Evolutionary conservation across 208 protist species (phyloP), one percentile per base, ranked within the genome.

Genomic region (Trypanosoma rangeli): DNA sequence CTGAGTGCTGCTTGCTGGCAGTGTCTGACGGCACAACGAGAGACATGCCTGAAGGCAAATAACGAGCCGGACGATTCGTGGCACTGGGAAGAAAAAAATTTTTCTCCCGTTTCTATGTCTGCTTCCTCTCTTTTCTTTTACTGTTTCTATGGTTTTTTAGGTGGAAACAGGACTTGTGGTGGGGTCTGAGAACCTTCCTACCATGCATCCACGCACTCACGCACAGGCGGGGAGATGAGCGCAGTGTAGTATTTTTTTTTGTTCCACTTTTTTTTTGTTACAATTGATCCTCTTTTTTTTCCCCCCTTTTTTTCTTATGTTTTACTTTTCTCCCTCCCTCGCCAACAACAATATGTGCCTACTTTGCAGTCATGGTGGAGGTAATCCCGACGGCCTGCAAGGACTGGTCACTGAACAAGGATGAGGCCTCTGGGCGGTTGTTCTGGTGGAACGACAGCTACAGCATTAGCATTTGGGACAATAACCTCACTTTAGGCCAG

Each of bases 391-490:
- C 89, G 3, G 56, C 56, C 10, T 94, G 84, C 60, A 58, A 67
- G n/a, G 80, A 91, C 42, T 92, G 89, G 85, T 90, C 86, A 13
- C 70, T 92, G 1, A 92, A 94, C 63, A 68, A 76, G n/a, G 85
- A 90, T 56, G 56, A 42, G 2, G 69, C 70, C 0, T 80, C 85
- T 0, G 39, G 59, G 3, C 68, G 73, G 18, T 61, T 80, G 1
- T 94, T 92, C 78, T 92, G 84, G 85, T 94, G 89, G 86, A 86
- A 94, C 66, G 79, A 74, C 24, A 87, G 76, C 7, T 94, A 91
- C 68, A 83, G 66, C 22, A 79, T 94, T 62, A 89, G 80, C 33
- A 68, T 90, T 46, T 94, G 85, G 85, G 76, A 85, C 33, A 54
- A 74, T n/a, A 80, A 62, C 8, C 60, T 94, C 33, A 70, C 61